Base-by-base conservation (phyloP, 345 rosid species). In the Draba incana region DNA sequence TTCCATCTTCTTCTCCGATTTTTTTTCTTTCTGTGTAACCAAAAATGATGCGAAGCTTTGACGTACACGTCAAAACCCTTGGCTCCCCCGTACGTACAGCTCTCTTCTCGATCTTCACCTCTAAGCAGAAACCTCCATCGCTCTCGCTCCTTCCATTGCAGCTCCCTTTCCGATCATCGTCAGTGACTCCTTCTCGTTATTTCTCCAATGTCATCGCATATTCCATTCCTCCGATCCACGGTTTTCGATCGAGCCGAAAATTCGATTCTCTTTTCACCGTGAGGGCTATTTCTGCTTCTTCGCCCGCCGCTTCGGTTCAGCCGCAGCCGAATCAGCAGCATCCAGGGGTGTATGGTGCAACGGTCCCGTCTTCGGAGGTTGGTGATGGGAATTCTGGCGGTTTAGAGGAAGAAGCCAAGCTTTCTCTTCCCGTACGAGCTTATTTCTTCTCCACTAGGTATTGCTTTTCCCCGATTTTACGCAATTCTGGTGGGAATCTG, bases 401-500 rank as follows among this genome's bases (percentile, higher is more conserved):
- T 12, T 33, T 71, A 24, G 82, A 82, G 56, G 83, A 77, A 72
- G 85, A 82, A 8, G 12, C 85, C n/a, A 79, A 74, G 62, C 80
- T 77, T 12, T 84, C 92, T 10, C 83, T 89, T 74, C 92, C 92
- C 24, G 96, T 94, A n/a, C 86, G 88, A 69, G 96, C 99, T 43
- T 94, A 68, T 70, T 86, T 91, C 60, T 84, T 88, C 84, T 91
- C 95, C 64, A 91, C 99, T 63, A 87, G 97, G 98, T 87, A 67
- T 66, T 37, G 51, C 20, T 20, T 20, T 20, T 20, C 20, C 20
- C 20, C 20, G 20, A 20, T 5, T 57, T 35, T 60, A 15, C 66
- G 28, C 30, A 0, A 37, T 33, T 62, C 24, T 48, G 43, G 12
- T 12, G n/a, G n/a, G 8, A 33, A 41, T 66, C 27, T 66, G 10